These are phyloP conservation scores for Thozetella sp. DNA, from an alignment of 495 filamentous ascomycete genomes.

Conservation along the genomic window DNA sequence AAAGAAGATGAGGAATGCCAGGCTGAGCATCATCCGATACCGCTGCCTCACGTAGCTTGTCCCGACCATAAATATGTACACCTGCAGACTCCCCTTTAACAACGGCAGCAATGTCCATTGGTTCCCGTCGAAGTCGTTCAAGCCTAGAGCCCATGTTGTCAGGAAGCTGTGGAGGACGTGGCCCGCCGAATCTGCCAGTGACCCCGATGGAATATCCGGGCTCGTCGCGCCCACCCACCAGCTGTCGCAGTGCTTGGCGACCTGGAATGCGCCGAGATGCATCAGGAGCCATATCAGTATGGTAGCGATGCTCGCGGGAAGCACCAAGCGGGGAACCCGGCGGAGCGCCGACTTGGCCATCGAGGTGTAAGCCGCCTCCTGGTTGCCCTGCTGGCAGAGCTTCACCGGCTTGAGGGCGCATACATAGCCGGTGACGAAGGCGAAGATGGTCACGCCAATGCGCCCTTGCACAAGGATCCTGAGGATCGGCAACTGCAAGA, in stretches of 20 bases:
- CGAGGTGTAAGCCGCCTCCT: constrained; percentile 50
- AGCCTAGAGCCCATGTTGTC: constrained; percentile 58
- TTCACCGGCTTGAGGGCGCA: constrained; percentile 68
- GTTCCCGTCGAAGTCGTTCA: constrained; percentile 63
- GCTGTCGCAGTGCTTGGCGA: constrained; percentile 57
- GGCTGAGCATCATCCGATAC: constrained; percentile 54
- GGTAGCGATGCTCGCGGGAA: constrained; percentile 61
- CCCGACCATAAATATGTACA: constrained; percentile 58
- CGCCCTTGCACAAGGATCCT: constrained; percentile 66
- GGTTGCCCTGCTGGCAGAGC: constrained; percentile 55
- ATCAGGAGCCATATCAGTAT: constrained; percentile 57
- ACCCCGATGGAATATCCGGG: constrained; percentile 28
- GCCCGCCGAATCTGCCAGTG: constrained; percentile 32
- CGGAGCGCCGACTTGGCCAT: constrained; percentile 66
- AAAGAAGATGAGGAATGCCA: constrained; percentile 55
- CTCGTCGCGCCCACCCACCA: constrained; percentile 62
- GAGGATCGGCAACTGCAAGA: constrained; percentile 62
- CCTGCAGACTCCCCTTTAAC: constrained; percentile 61
- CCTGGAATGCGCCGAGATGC: constrained; percentile 60
- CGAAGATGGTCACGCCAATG: constrained; percentile 67
- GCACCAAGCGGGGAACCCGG: constrained; percentile 61
- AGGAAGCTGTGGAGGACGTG: constrained; percentile 46
- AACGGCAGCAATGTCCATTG: constrained; percentile 70
- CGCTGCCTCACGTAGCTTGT: constrained; percentile 58
- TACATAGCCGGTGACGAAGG: constrained; percentile 69